Conservation (phyloP, 768 basidiomycete genomes). For the button mushroom (Agaricus bisporus) region DNA sequence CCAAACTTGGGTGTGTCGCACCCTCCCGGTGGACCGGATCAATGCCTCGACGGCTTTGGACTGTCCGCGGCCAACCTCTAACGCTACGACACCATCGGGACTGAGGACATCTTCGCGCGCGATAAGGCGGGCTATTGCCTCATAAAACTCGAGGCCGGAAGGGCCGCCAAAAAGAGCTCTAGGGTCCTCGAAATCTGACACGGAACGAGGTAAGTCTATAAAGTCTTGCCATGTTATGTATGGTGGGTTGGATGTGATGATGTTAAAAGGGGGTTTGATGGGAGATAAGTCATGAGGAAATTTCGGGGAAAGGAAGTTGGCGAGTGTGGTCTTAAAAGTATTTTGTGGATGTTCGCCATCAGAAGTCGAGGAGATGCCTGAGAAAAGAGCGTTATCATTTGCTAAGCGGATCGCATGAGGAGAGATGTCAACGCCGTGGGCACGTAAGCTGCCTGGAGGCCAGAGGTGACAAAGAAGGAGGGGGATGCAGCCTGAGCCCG, state of each 20-base stretch:
- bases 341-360: constrained; percentile 23
- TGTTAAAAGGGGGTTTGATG: constrained; percentile 53
- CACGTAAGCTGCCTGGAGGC: constrained; percentile 45
- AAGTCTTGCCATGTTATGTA: constrained; percentile 75
- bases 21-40: constrained; percentile 38
- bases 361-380: constrained; percentile 27
- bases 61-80: constrained; percentile 79
- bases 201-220: constrained; percentile 55
- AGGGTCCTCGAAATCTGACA: constrained; percentile 75
- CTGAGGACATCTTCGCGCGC: constrained; percentile 45
- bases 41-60: constrained; percentile 56
- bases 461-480: constrained; percentile 70
- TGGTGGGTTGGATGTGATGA: constrained; percentile 82
- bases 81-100: constrained; percentile 50
- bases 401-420: constrained; percentile 49
- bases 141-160: constrained; percentile 59
- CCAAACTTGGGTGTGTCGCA: constrained; percentile 62
- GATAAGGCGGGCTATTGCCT: constrained; percentile 59
- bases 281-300: constrained; percentile 27
- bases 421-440: constrained; percentile 67
- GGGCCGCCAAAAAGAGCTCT: constrained; percentile 76
- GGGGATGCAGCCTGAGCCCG: constrained; percentile 89
- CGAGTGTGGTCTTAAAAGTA: constrained; percentile 33
- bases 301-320: constrained; percentile 39
- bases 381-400: constrained; percentile 39